phyloP scores from a whole-genome alignment of 2,329 filamentous ascomycete species.

The Aspergillus persii region DNA sequence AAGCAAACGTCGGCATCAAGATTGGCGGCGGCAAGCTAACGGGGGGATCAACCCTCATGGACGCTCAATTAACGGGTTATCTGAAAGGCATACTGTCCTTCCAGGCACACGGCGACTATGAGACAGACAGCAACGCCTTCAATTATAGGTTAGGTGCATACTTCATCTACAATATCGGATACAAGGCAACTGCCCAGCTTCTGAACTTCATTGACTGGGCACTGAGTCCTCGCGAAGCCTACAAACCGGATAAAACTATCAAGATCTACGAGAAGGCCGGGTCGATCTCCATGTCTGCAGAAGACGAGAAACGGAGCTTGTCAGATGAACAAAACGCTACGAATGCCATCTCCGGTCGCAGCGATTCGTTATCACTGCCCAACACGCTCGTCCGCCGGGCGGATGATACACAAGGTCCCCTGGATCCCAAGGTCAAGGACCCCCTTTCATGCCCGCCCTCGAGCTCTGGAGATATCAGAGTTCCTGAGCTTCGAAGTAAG shows the following conservation, averaged over 20 bases:
- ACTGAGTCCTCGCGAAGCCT: background rate
- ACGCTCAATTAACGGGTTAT: slow-evolving; percentile 15
- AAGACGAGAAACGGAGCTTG: background rate
- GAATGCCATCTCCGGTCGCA: too few relatives aligned
- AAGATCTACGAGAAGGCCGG: too few relatives aligned
- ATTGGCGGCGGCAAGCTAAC: slow-evolving; percentile 8
- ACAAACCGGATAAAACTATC: too few relatives aligned
- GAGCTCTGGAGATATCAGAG: too few relatives aligned
- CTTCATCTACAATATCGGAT: slow-evolving; percentile 15
- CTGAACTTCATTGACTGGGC: slow-evolving; percentile 5
- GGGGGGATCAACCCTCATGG: slow-evolving; percentile 11
- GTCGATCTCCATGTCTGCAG: background rate
- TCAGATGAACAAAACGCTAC: too few relatives aligned
- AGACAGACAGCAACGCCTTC: slow-evolving; percentile 3
- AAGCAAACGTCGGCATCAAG: slow-evolving; percentile 21
- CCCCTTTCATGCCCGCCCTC: too few relatives aligned
- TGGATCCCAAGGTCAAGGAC: too few relatives aligned
- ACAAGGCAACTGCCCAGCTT: slow-evolving; percentile 12
- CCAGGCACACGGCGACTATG: slow-evolving; percentile 4
- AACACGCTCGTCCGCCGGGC: too few relatives aligned
- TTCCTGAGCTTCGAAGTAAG: too few relatives aligned
- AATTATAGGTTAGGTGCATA: slow-evolving; percentile 15
- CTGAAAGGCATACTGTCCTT: slow-evolving; percentile 3
- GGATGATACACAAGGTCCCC: too few relatives aligned
- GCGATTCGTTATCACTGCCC: too few relatives aligned